phyloP scores from a whole-genome alignment of 75 land plant species.

The Azolla pinnata region DNA sequence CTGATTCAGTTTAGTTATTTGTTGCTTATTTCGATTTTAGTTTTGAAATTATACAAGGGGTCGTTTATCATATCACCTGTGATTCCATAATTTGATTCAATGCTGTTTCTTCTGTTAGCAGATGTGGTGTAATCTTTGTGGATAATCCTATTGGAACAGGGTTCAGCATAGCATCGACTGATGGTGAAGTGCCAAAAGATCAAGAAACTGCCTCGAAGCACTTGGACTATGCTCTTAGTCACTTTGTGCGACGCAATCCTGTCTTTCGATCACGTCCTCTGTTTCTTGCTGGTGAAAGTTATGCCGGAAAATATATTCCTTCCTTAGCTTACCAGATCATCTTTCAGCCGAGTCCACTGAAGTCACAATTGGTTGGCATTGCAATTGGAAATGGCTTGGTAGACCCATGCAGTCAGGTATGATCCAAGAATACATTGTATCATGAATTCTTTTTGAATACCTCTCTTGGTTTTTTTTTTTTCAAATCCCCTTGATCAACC shows the following conservation, averaged over 20 bases:
- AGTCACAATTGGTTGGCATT: slow-evolving; percentile 22
- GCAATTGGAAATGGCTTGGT: slow-evolving; percentile 33
- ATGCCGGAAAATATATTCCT: slow-evolving; percentile 40
- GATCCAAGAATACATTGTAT: background rate
- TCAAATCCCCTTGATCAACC: no score
- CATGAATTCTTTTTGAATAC: no score
- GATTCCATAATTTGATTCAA: background rate
- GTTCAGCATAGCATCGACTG: slow-evolving; percentile 23
- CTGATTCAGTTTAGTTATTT: no score
- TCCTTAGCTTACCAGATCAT: slow-evolving; percentile 27
- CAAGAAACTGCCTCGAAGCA: slow-evolving; percentile 25
- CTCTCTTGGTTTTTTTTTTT: no score
- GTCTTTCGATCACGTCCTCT: slow-evolving; percentile 22
- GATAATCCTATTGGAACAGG: slow-evolving; percentile 38
- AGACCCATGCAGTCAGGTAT: slow-evolving; percentile 34
- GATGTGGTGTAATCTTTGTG: slow-evolving; percentile 30
- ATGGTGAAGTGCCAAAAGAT: slow-evolving; percentile 21
- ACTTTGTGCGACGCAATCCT: slow-evolving; percentile 11
- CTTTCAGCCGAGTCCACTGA: slow-evolving; percentile 6
- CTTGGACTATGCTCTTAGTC: slow-evolving; percentile 19
- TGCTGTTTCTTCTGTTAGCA: background rate
- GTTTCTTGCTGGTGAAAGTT: slow-evolving; percentile 37
- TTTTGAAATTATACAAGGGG: background rate
- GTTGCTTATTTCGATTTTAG: no score
- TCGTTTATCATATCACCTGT: background rate